phyloP scores from a whole-genome alignment of 2,329 filamentous ascomycete genomes.

The Thielaviopsis musarum region DNA sequence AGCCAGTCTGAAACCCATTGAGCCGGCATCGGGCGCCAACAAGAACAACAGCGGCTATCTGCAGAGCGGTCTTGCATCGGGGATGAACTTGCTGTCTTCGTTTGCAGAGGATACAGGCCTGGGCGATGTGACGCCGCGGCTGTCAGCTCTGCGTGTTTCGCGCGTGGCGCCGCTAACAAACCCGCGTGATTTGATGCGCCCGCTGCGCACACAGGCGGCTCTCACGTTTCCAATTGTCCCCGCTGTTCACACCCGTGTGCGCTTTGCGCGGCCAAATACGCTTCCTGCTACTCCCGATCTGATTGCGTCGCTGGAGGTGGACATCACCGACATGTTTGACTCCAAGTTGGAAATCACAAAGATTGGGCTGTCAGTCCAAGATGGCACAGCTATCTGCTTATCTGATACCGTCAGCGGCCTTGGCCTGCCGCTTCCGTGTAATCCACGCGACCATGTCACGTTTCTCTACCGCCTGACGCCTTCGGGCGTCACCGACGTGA shows the following conservation, averaged over 20 bases:
- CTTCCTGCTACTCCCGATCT: slow-evolving; percentile 41
- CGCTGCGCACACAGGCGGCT: slow-evolving; percentile 46
- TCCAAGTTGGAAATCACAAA: slow-evolving; percentile 46
- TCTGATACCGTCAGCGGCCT: slow-evolving; percentile 26
- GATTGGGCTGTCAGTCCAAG: slow-evolving; percentile 38
- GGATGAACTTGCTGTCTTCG: slow-evolving; percentile 61
- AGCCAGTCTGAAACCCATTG: slow-evolving; percentile 39
- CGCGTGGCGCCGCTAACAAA: slow-evolving; percentile 53
- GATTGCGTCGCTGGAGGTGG: slow-evolving; percentile 55
- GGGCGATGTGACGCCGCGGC: slow-evolving; percentile 41
- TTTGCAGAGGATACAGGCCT: slow-evolving; percentile 51
- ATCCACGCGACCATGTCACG: slow-evolving; percentile 58
- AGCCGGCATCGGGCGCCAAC: background rate
- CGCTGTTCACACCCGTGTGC: slow-evolving; percentile 53
- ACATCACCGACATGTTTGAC: slow-evolving; percentile 53
- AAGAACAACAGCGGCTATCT: slow-evolving; percentile 33
- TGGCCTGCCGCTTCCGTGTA: slow-evolving; percentile 41
- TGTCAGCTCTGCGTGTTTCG: slow-evolving; percentile 60
- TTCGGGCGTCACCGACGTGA: slow-evolving; percentile 26
- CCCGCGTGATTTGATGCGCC: slow-evolving; percentile 41
- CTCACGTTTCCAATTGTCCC: slow-evolving; percentile 49
- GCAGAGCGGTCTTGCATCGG: slow-evolving; percentile 48
- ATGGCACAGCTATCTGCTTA: slow-evolving; percentile 29
- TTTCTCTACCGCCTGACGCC: slow-evolving; percentile 53
- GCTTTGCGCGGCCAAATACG: slow-evolving; percentile 49